A percentile compares a stretch with the other conserved stretches of the same genome.
Evolutionary conservation across 2,329 filamentous ascomycete genomes (phyloP).

Genomic region (Rhynchosporium agropyri): DNA sequence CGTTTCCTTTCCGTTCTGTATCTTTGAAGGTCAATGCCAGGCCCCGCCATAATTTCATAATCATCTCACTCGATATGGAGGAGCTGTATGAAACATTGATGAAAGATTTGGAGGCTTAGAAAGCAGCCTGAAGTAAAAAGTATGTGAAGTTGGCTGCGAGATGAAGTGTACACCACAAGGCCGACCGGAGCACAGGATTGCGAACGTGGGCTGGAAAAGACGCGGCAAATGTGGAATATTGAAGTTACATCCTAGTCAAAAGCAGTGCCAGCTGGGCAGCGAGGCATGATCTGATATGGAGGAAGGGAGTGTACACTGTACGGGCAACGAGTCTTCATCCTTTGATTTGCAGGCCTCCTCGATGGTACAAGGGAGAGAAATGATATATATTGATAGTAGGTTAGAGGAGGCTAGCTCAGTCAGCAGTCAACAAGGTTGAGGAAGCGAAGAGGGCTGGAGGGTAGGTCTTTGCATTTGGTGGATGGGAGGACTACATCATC

Average conservation of each 20-base stretch:
- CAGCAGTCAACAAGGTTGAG: neutral
- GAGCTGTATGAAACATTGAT: no score
- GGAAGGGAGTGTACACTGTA: neutral
- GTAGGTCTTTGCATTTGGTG: neutral
- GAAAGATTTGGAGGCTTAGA: no score
- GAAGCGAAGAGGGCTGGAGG: neutral
- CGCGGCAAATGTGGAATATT: no score
- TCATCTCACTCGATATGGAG: no score
- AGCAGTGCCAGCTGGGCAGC: conserved; percentile 18
- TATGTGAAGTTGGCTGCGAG: no score
- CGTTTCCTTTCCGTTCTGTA: no score
- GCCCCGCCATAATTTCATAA: no score
- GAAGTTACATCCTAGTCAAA: neutral
- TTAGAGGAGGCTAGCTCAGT: neutral
- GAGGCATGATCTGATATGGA: conserved; percentile 3
- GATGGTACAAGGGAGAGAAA: neutral
- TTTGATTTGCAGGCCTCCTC: neutral
- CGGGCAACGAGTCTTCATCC: neutral
- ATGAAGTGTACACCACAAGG: no score
- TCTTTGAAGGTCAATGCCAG: no score
- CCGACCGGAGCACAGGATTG: no score
- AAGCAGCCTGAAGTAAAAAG: no score
- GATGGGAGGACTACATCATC: neutral
- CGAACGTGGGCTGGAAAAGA: no score
- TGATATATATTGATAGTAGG: neutral